These are phyloP conservation scores for Mycena rebaudengoi DNA, from an alignment of 768 basidiomycete genomes.

Conservation along the genomic window DNA sequence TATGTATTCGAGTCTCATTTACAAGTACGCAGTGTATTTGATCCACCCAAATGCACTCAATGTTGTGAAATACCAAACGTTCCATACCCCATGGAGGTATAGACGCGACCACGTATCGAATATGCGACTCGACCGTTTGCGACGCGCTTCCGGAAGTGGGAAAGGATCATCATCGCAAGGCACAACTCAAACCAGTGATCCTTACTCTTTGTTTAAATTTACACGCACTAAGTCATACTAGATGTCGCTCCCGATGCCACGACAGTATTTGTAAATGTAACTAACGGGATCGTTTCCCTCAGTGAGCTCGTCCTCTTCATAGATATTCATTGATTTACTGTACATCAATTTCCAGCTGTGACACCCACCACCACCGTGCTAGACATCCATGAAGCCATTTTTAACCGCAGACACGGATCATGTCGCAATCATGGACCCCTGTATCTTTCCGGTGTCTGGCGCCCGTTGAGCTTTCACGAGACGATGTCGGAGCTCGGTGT, in stretches of 20 bases:
- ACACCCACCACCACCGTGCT: not conserved
- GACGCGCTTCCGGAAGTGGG: not conserved
- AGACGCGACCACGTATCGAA: conserved; percentile 1
- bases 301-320: not conserved
- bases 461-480: not conserved
- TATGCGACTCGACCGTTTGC: not conserved
- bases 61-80: not conserved
- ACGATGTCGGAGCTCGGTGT: not conserved
- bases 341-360: not conserved
- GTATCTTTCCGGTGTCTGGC: not conserved
- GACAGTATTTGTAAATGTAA: not conserved
- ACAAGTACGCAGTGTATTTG: not conserved
- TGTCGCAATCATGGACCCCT: not conserved
- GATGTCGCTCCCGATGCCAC: too few species aligned
- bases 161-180: not conserved
- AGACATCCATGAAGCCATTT: not conserved
- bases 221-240: not conserved
- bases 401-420: not conserved
- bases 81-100: not conserved
- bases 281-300: not conserved
- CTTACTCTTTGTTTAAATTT: not conserved
- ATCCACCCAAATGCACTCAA: not conserved
- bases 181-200: not conserved
- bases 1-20: not conserved
- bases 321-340: not conserved